Evolutionary conservation across 2,329 filamentous ascomycete genomes (phyloP).

Genomic region (Reticulascus tulasneorum): DNA sequence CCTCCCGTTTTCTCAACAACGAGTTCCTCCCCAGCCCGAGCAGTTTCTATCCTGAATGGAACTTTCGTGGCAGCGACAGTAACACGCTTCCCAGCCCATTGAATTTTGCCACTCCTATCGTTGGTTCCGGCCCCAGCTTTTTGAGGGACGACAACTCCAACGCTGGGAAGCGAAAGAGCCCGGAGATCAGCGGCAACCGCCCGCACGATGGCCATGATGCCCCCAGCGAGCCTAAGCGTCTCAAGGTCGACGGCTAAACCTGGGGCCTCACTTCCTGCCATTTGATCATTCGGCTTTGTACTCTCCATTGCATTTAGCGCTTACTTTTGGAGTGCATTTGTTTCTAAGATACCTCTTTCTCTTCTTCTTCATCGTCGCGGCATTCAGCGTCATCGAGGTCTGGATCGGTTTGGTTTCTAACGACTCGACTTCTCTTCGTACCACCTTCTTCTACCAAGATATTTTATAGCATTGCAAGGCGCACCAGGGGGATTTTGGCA

Average conservation of each 20-base stretch:
- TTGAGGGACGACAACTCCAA: conserved; percentile 48
- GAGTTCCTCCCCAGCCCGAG: conserved; percentile 87
- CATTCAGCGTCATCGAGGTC: conserved; percentile 11
- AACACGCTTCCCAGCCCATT: conserved; percentile 90
- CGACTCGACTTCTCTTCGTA: too few species aligned
- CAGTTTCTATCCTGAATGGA: conserved; percentile 91
- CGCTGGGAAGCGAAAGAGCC: conserved; percentile 51
- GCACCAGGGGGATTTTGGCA: too few species aligned
- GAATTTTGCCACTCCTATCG: conserved; percentile 82
- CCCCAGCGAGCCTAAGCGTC: conserved; percentile 46
- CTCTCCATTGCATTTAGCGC: conserved; percentile 8
- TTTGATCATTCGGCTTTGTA: conserved; percentile 4
- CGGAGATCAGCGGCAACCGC: conserved; percentile 41
- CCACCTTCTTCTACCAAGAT: too few species aligned
- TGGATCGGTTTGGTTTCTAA: too few species aligned
- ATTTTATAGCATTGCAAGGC: too few species aligned
- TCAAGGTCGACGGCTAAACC: conserved; percentile 44
- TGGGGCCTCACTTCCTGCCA: neutral
- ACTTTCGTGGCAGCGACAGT: conserved; percentile 65
- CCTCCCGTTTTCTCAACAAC: conserved; percentile 83
- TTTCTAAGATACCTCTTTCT: conserved; percentile 16
- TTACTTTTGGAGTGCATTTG: conserved; percentile 10
- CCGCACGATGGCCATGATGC: conserved; percentile 37
- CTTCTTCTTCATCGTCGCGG: conserved; percentile 5
- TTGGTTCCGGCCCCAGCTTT: conserved; percentile 59